These are phyloP conservation scores for Viola odorata DNA, from an alignment of 345 rosid genomes.

Conservation along the genomic window DNA sequence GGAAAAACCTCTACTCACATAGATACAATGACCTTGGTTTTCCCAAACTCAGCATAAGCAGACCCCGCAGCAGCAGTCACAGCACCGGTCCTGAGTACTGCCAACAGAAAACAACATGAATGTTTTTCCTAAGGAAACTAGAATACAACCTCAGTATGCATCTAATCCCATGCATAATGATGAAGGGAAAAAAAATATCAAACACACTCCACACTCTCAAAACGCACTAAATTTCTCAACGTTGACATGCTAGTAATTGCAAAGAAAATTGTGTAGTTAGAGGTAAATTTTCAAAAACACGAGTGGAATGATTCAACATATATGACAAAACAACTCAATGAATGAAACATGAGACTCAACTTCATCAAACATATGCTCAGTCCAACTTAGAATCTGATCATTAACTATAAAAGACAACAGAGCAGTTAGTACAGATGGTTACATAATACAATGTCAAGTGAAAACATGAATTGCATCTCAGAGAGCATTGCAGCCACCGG, in stretches of 20 bases:
- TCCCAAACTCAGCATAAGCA: constrained; percentile 95
- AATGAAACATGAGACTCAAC: not conserved
- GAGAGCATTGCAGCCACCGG: too few species aligned
- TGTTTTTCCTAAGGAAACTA: too few species aligned
- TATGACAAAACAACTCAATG: not conserved
- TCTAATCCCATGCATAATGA: too few species aligned
- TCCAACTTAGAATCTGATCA: not conserved
- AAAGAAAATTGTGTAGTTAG: not conserved
- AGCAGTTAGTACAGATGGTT: not conserved
- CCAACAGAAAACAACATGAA: constrained; percentile 2
- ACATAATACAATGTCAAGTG: not conserved
- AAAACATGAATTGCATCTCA: too few species aligned
- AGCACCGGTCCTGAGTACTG: constrained; percentile 78
- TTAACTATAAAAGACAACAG: not conserved
- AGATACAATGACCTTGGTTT: constrained; percentile 90
- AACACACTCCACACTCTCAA: too few species aligned
- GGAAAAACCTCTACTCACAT: constrained; percentile 55
- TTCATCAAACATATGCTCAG: constrained; percentile 1
- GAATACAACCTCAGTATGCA: too few species aligned
- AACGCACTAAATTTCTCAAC: not conserved
- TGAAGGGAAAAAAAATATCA: too few species aligned
- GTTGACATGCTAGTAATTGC: not conserved
- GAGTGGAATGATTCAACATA: not conserved
- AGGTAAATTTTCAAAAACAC: not conserved
- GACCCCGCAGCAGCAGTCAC: constrained; percentile 90